These are phyloP conservation scores for Teunomyces panamensis DNA, from an alignment of 805 yeast species.

Conservation along the genomic window DNA sequence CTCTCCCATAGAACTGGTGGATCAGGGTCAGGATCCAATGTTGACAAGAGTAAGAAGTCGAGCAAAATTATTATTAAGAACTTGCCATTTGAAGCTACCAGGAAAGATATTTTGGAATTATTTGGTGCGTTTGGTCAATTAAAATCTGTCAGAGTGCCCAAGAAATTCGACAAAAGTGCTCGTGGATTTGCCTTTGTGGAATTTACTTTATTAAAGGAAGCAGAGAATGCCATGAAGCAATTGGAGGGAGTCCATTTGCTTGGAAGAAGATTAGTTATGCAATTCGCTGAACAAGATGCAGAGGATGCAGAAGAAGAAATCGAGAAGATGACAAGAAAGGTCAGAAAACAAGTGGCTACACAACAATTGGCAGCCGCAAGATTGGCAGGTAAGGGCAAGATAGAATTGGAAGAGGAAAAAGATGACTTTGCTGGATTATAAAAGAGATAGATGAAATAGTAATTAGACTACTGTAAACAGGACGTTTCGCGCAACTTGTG, in stretches of 20 bases:
- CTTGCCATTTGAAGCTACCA: conserved; percentile 92
- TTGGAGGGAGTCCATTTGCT: conserved; percentile 93
- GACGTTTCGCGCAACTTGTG: not conserved
- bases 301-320: conserved; percentile 87
- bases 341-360: conserved; percentile 74
- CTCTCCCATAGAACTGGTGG: conserved; percentile 73
- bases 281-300: conserved; percentile 81
- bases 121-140: conserved; percentile 94
- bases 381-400: conserved; percentile 69
- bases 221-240: conserved; percentile 90
- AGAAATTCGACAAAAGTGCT: conserved; percentile 90
- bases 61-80: conserved; percentile 91
- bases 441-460: not conserved
- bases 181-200: conserved; percentile 99
- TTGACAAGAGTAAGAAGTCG: conserved; percentile 39
- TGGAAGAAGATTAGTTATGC: conserved; percentile 92
- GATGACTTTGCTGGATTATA: conserved; percentile 27
- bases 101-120: conserved; percentile 88
- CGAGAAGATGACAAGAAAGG: conserved; percentile 84
- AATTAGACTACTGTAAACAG: not conserved
- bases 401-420: conserved; percentile 60
- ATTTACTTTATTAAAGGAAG: conserved; percentile 79
- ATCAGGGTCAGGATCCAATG: conserved; percentile 17
- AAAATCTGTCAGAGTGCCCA: conserved; percentile 92
- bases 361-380: conserved; percentile 70